Evolutionary conservation across 2,329 filamentous ascomycete species (phyloP), one percentile per base, ranked within the genome.

Genomic region (Fusarium praegraminearum): DNA sequence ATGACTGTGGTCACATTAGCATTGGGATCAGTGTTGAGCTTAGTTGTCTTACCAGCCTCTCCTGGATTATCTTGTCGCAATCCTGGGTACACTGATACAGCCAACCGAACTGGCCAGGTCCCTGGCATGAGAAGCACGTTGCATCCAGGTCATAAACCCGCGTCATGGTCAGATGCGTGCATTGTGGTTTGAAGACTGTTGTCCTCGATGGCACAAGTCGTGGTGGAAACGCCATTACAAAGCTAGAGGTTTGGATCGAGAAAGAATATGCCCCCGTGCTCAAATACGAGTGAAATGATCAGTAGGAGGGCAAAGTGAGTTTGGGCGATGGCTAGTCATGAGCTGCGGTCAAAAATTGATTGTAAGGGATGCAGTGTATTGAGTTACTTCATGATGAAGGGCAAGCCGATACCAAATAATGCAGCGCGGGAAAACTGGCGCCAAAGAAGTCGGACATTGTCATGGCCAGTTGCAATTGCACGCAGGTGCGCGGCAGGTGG

Each of bases 81-180:
- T 94, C 91, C 76, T 92, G 87, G 15, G 84, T 86, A 78, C 93
- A 96, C 62, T 86, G 83, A 77, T 93, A 96, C 24, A 96, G 80
- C 87, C 91, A 96, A 28, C 91, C 91, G 55, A 90, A 83, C 18
- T 83, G 79, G 1, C 90, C 86, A 2, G 78, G 77, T 41, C 80
- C 79, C 40, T 81, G 80, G 73, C 93, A 96, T 26, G 83, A 75
- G 10, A 84, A 79, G 79, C 93, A 96, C 20, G 77, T 74, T 47
- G 82, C 77, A 30, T 83, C 76, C 22, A 79, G 61, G 35, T 85
- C 85, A 72, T 89, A 92, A 45, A 93, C 78, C 30, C 90, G 87
- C 12, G 88, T 87, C 85, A 93, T 90, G 57, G 85, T 89, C 46
- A 89, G 80, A 75, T 94, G 92, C 4, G 88, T 91, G 78, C 92